Evolutionary conservation across 1,284 basidiomycete species (phyloP), one percentile per base, ranked within the genome.

Genomic region (Farysia itapuensis): DNA sequence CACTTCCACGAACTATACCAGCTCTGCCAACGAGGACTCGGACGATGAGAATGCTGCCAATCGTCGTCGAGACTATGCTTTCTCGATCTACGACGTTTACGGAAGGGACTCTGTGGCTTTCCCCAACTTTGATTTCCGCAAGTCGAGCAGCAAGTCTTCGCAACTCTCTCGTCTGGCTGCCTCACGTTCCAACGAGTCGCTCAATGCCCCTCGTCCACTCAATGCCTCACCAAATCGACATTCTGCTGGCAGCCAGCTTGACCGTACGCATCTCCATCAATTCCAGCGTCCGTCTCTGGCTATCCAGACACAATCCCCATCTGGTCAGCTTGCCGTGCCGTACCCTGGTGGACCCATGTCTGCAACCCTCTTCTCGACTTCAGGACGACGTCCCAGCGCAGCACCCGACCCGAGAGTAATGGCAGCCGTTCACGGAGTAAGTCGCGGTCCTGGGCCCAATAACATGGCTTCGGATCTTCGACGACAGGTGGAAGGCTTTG

Each of bases 21-120:
- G 50, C 21, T 68, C 68, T 20, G 48, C 46, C 41, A 64, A 67
- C 39, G 59, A 56, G 21, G 68, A 66, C 22, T 60, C 65, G 26
- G 65, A 64, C 35, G 63, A 68, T 32, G 64, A 67, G n/a, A 40
- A 47, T 4, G 38, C 15, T 11, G 42, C 39, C 9, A 49, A 38
- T 25, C 44, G 49, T 8, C 47, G 66, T 21, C 40, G 65, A 18
- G 68, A 72, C 42, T 70, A 72, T 32, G 51, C 70, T 2, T 64
- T 72, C 25, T 65, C 59, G 39, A 72, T 72, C 42, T 72, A 72
- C 66, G 70, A 72, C 35, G 59, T 72, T 24, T 72, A 72, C 36
- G 70, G 70, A 9, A 56, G 70, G 9, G 70, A 72, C 40, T 70
- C 67, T 40, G 70, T 72, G 6, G 70, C 70, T 9, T 72, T 72